These are phyloP conservation scores for Leucaena leucocephala DNA, from an alignment of 306 rosid species.

Conservation along the genomic window DNA sequence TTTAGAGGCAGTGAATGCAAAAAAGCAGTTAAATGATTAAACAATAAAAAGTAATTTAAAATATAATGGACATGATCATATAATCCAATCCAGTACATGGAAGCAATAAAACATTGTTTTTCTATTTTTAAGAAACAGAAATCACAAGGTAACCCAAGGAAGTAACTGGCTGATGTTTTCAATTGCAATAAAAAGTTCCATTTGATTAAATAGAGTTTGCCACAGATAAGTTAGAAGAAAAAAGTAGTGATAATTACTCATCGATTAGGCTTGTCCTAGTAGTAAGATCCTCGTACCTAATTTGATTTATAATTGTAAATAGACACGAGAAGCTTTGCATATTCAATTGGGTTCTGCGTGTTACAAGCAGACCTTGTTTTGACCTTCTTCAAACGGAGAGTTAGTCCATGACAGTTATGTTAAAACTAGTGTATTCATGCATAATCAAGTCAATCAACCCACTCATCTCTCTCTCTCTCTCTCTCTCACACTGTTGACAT, in stretches of 20 bases:
- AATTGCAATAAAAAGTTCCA: background rate
- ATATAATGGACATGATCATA: background rate
- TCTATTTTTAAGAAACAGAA: background rate
- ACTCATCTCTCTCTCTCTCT: background rate
- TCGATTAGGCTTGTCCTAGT: background rate
- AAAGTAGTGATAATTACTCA: background rate
- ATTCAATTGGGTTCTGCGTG: background rate
- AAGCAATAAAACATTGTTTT: background rate
- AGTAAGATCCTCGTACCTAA: background rate
- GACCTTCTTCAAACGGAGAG: background rate
- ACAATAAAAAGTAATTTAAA: background rate
- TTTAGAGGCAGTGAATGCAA: slow-evolving; percentile 34
- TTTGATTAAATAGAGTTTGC: background rate
- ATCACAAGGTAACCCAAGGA: background rate
- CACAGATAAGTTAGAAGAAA: background rate
- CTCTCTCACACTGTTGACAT: background rate
- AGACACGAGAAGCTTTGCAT: background rate
- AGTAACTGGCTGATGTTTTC: background rate
- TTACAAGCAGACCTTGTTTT: background rate
- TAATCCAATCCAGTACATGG: slow-evolving; percentile 15
- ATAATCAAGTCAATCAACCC: background rate
- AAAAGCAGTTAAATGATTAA: slow-evolving; percentile 3
- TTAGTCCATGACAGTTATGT: background rate
- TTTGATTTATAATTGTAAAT: background rate
- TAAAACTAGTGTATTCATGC: background rate